phyloP scores from a whole-genome alignment of 345 rosid genomes.

The Passiflora organensis region DNA sequence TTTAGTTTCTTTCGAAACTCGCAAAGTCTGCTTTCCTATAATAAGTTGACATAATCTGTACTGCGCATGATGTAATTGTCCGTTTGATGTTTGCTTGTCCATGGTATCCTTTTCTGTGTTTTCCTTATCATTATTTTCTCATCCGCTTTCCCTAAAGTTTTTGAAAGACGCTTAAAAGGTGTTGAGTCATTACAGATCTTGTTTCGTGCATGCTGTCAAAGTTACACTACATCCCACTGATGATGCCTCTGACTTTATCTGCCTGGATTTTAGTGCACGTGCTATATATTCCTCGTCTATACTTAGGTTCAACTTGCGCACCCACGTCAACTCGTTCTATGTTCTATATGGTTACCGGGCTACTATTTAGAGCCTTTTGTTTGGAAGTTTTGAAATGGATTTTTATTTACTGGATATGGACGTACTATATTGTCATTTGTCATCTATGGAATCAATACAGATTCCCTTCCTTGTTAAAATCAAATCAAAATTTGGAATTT shows the following conservation, averaged over 20 bases:
- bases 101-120: not conserved
- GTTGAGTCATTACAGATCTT: not conserved
- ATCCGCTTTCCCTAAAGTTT: slow-evolving; percentile 9
- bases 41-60: slow-evolving; percentile 6
- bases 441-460: no score
- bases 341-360: not conserved
- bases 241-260: slow-evolving; percentile 12
- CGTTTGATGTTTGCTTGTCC: slow-evolving; percentile 5
- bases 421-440: no score
- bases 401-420: slow-evolving; percentile 2
- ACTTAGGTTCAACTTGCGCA: not conserved
- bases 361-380: slow-evolving; percentile 11
- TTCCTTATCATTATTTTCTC: no score
- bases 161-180: slow-evolving; percentile 7
- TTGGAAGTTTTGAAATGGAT: slow-evolving; percentile 19
- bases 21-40: not conserved
- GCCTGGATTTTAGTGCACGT: slow-evolving; percentile 39
- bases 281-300: slow-evolving; percentile 19
- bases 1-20: not conserved
- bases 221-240: slow-evolving; percentile 1
- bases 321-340: not conserved
- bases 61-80: slow-evolving; percentile 24
- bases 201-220: not conserved
- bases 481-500: no score
- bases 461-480: no score